A percentile compares a stretch with the other conserved stretches of the same genome.
phyloP scores from a whole-genome alignment of 495 filamentous ascomycete genomes.

The Penicillium turbatum region DNA sequence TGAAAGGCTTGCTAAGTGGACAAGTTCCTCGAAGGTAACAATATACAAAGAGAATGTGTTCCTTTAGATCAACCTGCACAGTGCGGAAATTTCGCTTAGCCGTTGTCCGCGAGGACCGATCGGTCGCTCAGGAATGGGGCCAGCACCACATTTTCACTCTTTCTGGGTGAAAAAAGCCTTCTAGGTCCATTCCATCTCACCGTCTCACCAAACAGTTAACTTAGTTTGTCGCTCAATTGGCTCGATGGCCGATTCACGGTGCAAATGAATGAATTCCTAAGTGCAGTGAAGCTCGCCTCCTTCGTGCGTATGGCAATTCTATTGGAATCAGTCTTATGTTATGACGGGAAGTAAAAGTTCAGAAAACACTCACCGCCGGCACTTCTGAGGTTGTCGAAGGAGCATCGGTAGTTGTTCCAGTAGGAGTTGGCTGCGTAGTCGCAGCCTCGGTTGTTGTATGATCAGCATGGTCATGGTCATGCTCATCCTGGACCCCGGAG shows the following conservation, averaged over 20 bases:
- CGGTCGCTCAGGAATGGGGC: too few relatives aligned
- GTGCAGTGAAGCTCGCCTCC: constrained; percentile 33
- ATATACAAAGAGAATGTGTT: too few relatives aligned
- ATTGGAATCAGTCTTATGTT: constrained; percentile 1
- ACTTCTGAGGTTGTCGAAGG: constrained; percentile 14
- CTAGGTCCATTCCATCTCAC: too few relatives aligned
- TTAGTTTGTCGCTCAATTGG: background rate
- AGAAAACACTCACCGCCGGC: constrained; percentile 20
- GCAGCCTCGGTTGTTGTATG: background rate
- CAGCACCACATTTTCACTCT: too few relatives aligned
- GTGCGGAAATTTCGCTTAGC: too few relatives aligned
- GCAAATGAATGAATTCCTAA: background rate
- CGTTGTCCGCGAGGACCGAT: too few relatives aligned
- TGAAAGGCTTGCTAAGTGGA: too few relatives aligned
- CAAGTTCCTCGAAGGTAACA: too few relatives aligned
- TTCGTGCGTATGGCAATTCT: constrained; percentile 34
- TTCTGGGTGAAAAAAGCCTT: too few relatives aligned
- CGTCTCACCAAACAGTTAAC: too few relatives aligned
- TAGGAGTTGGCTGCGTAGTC: background rate
- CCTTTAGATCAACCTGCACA: too few relatives aligned
- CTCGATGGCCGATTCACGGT: background rate
- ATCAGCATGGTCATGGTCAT: constrained; percentile 8
- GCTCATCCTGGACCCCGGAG: constrained; percentile 27
- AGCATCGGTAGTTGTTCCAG: constrained; percentile 1
- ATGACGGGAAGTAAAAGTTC: background rate